Evolutionary conservation across 106 monocot species (phyloP), one percentile per base, ranked within the genome.

Genomic region (Allium cepa): DNA sequence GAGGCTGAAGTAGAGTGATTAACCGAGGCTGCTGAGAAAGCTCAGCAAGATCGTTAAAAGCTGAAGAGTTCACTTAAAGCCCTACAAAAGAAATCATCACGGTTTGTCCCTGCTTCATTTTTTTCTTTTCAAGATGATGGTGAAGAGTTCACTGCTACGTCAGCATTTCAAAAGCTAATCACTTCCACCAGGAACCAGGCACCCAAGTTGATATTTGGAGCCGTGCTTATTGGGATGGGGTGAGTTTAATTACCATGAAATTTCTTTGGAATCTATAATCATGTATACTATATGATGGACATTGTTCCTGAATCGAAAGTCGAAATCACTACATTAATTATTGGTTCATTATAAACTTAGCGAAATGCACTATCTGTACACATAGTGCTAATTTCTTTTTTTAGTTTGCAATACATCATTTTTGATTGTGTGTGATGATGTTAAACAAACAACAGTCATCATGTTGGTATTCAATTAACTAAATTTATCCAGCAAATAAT

Each of bases 51-150:
- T 77, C 17, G 65, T 82, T n/a, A 17, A 92, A 84, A 77, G 88
- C 97, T 11, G 97, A 97, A 57, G 97, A 92, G 77, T 79, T 50
- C 82, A 22, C 84, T 79, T 49, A 97, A 97, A 84, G 64, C 88
- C 69, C 74, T 72, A 51, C 18, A 86, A 67, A 92, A 97, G 47
- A 97, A 90, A 78, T 97, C 97, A 60, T 97, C 97, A 51, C 83
- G 97, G 11, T 97, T 97, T 71, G 88, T 97, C 67, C 79, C 97
- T 57, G 97, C 97, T 53, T 97, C 97, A 8, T 97, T 97, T 66
- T 97, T 97, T 69, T 97, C 97, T 70, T 97, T 76, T 28, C 73
- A 84, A 22, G 87, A 47, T 26, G 90, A 91, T 46, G 94, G 77
- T 16, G 82, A 80, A 80, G 92, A 86, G 62, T 81, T 92, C 55